Conservation (phyloP, 306 rosid genomes). For the Rosa persica region DNA sequence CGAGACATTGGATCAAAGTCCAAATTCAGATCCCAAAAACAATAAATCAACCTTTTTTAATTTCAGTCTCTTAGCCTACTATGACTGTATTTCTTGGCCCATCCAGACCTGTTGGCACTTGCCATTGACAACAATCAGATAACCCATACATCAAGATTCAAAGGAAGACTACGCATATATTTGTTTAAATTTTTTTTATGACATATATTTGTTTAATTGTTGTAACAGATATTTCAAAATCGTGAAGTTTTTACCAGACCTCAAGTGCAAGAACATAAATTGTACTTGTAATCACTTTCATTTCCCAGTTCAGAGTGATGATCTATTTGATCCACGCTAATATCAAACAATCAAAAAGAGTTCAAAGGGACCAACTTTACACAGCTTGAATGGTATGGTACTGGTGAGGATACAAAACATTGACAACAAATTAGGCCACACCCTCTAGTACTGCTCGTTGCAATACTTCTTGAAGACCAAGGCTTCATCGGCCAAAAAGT, state of each 20-base stretch:
- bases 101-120: neutral
- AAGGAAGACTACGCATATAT: neutral
- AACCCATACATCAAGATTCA: neutral
- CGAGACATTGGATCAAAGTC: neutral
- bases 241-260: neutral
- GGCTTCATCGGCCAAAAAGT: constrained; percentile 77
- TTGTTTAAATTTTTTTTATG: too few relatives aligned
- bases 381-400: constrained; percentile 2
- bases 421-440: neutral
- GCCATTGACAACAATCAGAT: neutral
- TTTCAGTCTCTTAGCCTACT: neutral
- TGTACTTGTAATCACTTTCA: constrained; percentile 3
- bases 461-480: constrained; percentile 83
- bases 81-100: neutral
- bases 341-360: constrained; percentile 2
- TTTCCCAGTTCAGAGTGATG: neutral
- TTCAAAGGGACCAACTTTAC: constrained; percentile 24
- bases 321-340: constrained; percentile 11
- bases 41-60: neutral
- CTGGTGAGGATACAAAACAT: neutral
- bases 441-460: constrained; percentile 44
- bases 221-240: neutral
- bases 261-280: neutral
- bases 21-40: neutral
- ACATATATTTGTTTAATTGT: neutral